Evolutionary conservation across 305 asterid species (phyloP).

Genomic region (Fraxinus baroniana): DNA sequence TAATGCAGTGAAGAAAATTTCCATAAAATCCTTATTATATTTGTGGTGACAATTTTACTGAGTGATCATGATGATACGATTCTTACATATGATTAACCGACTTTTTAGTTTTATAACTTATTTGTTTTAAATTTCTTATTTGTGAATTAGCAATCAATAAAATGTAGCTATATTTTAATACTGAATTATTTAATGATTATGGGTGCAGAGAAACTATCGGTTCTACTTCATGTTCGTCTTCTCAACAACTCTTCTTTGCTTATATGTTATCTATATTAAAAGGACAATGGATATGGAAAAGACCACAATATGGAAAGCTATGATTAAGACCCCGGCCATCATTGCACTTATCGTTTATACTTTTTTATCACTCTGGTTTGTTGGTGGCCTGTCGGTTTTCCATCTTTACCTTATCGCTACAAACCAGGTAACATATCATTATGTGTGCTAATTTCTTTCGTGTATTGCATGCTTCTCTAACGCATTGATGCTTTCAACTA

Average conservation of each 20-base stretch:
- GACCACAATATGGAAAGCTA: conserved; percentile 57
- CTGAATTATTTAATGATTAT: conserved; percentile 22
- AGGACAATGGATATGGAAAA: conserved; percentile 59
- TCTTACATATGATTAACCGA: neutral
- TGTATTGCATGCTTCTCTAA: neutral
- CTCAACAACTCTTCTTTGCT: conserved; percentile 61
- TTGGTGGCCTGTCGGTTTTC: conserved; percentile 77
- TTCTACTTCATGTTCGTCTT: conserved; percentile 90
- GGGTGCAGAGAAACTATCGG: conserved; percentile 82
- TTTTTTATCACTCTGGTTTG: conserved; percentile 76
- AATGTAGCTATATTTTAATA: neutral
- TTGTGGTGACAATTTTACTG: neutral
- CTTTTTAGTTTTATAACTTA: neutral
- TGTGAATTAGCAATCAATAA: neutral
- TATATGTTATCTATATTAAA: conserved; percentile 63
- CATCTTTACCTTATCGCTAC: conserved; percentile 73
- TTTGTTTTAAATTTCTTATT: neutral
- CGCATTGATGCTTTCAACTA: neutral
- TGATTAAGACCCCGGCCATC: conserved; percentile 67
- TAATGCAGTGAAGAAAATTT: neutral
- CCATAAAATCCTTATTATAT: neutral
- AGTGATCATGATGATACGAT: neutral
- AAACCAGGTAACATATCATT: conserved; percentile 57
- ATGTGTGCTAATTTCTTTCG: neutral
- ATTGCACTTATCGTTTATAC: conserved; percentile 62